phyloP scores from a whole-genome alignment of 169 alveolate species.

The Plasmodium coatneyi region DNA sequence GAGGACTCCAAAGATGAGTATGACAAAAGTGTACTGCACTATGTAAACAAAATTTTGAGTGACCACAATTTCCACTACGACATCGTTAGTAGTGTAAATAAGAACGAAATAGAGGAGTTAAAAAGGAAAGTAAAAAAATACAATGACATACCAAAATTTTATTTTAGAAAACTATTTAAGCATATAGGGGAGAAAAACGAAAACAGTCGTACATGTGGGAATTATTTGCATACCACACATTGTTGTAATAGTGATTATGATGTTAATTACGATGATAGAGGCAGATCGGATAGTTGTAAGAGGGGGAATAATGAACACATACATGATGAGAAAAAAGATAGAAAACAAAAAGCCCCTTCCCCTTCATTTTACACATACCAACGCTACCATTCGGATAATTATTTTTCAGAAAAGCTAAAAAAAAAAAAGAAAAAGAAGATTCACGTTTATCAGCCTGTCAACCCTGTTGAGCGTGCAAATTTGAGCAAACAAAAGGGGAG shows the following conservation, averaged over 20 bases:
- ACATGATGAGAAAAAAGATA: slow-evolving; percentile 7
- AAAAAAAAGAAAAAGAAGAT: slow-evolving; percentile 11
- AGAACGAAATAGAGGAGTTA: slow-evolving; percentile 28
- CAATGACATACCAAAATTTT: slow-evolving; percentile 29
- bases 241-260: slow-evolving; percentile 18
- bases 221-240: neutral
- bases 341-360: neutral
- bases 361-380: slow-evolving; percentile 6
- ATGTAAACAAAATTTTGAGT: slow-evolving; percentile 35
- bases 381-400: slow-evolving; percentile 53
- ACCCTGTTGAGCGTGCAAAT: slow-evolving; percentile 11
- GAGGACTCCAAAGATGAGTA: slow-evolving; percentile 9
- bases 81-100: slow-evolving; percentile 21
- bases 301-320: neutral
- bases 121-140: slow-evolving; percentile 31
- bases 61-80: slow-evolving; percentile 15
- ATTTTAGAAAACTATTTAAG: slow-evolving; percentile 34
- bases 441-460: neutral
- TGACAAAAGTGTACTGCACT: slow-evolving; percentile 27
- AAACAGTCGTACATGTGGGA: neutral
- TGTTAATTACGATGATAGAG: neutral
- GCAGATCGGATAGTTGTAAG: neutral
- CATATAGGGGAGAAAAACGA: slow-evolving; percentile 16
- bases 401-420: slow-evolving; percentile 35
- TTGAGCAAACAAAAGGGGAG: neutral